Evolutionary conservation across 345 rosid species (phyloP).

Genomic region (Euclidium syriacum): DNA sequence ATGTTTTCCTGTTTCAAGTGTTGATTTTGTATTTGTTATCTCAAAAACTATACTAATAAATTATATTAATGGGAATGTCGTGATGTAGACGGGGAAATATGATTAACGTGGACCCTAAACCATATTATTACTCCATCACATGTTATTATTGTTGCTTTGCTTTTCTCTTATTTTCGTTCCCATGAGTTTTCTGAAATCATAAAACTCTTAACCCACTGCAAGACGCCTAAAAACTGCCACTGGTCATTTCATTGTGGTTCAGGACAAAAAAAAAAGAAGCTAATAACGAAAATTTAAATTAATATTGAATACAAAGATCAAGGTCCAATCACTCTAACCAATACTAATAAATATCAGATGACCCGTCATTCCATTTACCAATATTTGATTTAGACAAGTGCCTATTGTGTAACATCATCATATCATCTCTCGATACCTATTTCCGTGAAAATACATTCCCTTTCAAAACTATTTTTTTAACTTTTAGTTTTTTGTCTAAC

Average conservation of each 20-base stretch:
- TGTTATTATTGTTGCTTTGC: not conserved
- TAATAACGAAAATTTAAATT: not conserved
- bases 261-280: not conserved
- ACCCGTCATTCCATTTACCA: conserved; percentile 24
- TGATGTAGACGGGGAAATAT: conserved; percentile 37
- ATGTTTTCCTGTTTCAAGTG: not conserved
- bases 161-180: not conserved
- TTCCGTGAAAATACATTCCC: not conserved
- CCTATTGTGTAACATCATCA: not conserved
- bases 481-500: not conserved
- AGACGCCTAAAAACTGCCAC: conserved; percentile 1
- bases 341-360: conserved; percentile 11
- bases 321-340: conserved; percentile 16
- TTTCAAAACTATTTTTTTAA: not conserved
- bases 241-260: not conserved
- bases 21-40: not conserved
- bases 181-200: conserved; percentile 2
- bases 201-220: not conserved
- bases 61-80: conserved; percentile 36
- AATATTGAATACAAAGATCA: not conserved
- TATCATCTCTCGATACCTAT: conserved; percentile 3
- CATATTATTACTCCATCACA: not conserved
- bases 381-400: conserved; percentile 27
- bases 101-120: conserved; percentile 44
- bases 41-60: not conserved